These are phyloP conservation scores for Magnusiomyces magnusii DNA, from an alignment of 1,139 yeast species.

Conservation along the genomic window DNA sequence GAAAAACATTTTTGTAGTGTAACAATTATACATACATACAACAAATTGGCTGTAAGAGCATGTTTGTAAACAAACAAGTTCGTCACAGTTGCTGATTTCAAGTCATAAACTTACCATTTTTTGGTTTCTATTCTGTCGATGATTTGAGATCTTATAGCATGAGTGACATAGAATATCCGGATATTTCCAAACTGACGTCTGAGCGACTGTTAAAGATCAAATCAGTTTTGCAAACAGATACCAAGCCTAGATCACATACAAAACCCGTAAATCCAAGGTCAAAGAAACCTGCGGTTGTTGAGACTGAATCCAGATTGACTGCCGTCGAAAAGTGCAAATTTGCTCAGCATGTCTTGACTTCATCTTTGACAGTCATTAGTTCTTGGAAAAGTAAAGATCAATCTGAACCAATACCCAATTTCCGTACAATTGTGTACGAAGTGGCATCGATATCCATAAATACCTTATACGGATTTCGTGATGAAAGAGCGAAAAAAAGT, in stretches of 20 bases:
- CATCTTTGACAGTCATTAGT: slow-evolving; percentile 14
- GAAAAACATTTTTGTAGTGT: background rate
- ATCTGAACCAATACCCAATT: slow-evolving; percentile 6
- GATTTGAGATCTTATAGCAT: background rate
- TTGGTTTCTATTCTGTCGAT: background rate
- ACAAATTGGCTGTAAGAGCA: background rate
- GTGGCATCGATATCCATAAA: slow-evolving; percentile 16
- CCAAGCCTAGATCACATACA: background rate
- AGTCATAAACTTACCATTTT: no score
- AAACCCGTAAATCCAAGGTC: background rate
- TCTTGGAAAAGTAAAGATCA: slow-evolving; percentile 7
- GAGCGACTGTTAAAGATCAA: slow-evolving; percentile 17
- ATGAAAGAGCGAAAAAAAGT: background rate
- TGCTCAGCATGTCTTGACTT: slow-evolving; percentile 14
- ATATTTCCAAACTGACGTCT: slow-evolving; percentile 15
- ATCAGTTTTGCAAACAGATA: slow-evolving; percentile 11
- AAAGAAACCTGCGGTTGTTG: background rate
- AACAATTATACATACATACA: background rate
- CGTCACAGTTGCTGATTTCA: no score
- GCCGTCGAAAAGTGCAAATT: slow-evolving; percentile 14
- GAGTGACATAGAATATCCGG: slow-evolving; percentile 15
- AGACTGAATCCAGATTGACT: background rate
- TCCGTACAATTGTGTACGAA: slow-evolving; percentile 17
- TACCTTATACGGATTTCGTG: slow-evolving; percentile 13
- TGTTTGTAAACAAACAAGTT: background rate